Evolutionary conservation across 139 green algal species (phyloP), one percentile per base, ranked within the genome.

Genomic region (Gonium pectorale): DNA sequence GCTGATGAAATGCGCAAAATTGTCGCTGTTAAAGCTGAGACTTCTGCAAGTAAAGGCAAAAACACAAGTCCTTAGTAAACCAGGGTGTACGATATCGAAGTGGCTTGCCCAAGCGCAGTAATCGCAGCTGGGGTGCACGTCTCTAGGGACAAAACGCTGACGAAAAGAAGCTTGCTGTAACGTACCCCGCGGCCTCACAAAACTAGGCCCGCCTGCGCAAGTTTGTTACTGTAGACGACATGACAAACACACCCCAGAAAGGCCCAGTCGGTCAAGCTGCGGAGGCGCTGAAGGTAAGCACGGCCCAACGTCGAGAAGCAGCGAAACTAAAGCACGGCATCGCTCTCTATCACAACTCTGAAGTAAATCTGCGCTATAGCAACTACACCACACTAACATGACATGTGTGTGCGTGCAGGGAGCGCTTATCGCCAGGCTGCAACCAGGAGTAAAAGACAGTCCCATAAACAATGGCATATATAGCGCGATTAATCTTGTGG

Each of bases 381-480:
- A 27, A 74, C 35, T 59, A n/a, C n/a, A n/a, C n/a, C 13, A 59
- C 6, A 56, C 37, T 37, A 35, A 33, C 26, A 51, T 13, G 33
- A 31, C 26, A 13, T 33, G 56, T 56, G 15, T 33, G 9, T 41
- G 13, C n/a, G 5, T 66, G 46, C 70, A 79, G 70, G 70, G 66
- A 9, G 70, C 70, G 70, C 52, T 79, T 21, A 22, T 67, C 31
- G 70, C 70, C 13, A 79, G 66, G 49, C 70, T 79, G 0, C 70
- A 79, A 54, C 70, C 49, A 60, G 49, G 70, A 5, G 70, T 66
- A 8, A 79, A 67, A n/a, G 70, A 79, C 35, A 79, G 70, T 44
- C 70, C 70, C 22, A 49, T 79, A 3, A 79, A 79, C 31, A 31
- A 79, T 66, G 70, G 70, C 31, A 64, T 79, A 29, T 64, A 66